phyloP scores from a whole-genome alignment of 805 yeast genomes.

The Yamadazyma philogaea region DNA sequence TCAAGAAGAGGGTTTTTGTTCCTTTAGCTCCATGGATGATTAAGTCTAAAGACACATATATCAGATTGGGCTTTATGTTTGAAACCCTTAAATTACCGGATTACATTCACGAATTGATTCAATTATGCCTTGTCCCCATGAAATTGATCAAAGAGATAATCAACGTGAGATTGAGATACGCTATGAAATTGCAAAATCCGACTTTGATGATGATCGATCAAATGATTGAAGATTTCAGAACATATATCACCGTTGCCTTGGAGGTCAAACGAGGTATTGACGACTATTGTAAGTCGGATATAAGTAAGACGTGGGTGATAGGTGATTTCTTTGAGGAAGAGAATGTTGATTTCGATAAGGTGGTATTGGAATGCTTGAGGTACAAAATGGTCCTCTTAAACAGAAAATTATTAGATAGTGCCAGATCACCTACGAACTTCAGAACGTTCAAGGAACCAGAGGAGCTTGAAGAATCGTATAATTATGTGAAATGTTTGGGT shows the following conservation, averaged over 20 bases:
- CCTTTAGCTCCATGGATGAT: constrained; percentile 78
- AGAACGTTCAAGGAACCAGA: constrained; percentile 91
- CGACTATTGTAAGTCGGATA: constrained; percentile 54
- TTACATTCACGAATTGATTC: constrained; percentile 60
- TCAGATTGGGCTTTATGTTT: constrained; percentile 59
- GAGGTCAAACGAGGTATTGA: constrained; percentile 66
- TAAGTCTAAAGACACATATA: constrained; percentile 71
- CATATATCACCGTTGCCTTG: constrained; percentile 71
- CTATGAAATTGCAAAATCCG: constrained; percentile 74
- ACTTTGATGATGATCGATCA: constrained; percentile 97
- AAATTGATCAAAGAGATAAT: constrained; percentile 77
- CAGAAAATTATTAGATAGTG: constrained; percentile 74
- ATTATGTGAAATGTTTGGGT: constrained; percentile 72
- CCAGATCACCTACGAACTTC: constrained; percentile 58
- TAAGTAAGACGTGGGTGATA: constrained; percentile 66
- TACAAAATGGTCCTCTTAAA: constrained; percentile 69
- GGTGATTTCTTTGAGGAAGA: constrained; percentile 59
- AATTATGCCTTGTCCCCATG: constrained; percentile 72
- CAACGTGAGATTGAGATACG: constrained; percentile 68
- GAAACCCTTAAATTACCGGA: constrained; percentile 72
- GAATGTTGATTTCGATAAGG: constrained; percentile 51
- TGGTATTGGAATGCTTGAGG: constrained; percentile 69
- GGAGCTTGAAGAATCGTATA: constrained; percentile 80
- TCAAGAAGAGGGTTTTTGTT: constrained; percentile 62
- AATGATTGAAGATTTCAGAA: constrained; percentile 79